Base-by-base conservation (phyloP, 2,329 filamentous ascomycete genomes). In the Dactylellina parvicollis region DNA sequence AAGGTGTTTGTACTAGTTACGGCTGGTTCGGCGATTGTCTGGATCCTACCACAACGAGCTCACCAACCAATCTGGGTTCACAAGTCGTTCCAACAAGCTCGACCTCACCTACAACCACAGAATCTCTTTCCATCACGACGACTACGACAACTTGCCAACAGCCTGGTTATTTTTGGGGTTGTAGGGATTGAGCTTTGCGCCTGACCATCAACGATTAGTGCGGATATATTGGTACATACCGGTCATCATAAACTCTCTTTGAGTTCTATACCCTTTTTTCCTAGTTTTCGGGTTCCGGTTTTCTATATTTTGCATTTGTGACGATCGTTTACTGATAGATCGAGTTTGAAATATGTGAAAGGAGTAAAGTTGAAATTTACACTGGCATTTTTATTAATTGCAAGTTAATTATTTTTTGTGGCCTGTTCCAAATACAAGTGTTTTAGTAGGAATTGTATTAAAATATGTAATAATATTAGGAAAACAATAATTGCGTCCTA, bases 1-100 rank as follows among this genome's bases (percentile, higher is more conserved):
- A 18, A 73, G 69, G 20, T 32, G 66, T 76, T 3, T 78, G 77
- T 28, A 65, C 76, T 16, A 64, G 72, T 24, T 77, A 77, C 47
- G 76, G 76, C 1, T 77, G 76, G 76, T 77, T 78, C 56, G 76
- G 77, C 24, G 76, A 77, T 50, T 78, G 77, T 47, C 59, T 78
- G 0, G 77, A 78, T 54, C 61, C 75, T 16, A 59, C 49, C 5
- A 54, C 69, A 20, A 78, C 73, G 9, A 54, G 14, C 74, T 77
- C 54, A 60, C 78, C 55, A 38, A n/a, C n/a, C n/a, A n/a, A n/a
- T n/a, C n/a, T n/a, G n/a, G n/a, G n/a, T n/a, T n/a, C n/a, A n/a
- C n/a, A n/a, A n/a, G n/a, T n/a, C n/a, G n/a, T n/a, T n/a, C 56
- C 47, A 47, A 76, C 38, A 47, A 72, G 50, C 72, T 79, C 66